Evolutionary conservation across 192 early-diverging fungal genomes (phyloP), one percentile per base, ranked within the genome.

Genomic region (Backusella circina): DNA sequence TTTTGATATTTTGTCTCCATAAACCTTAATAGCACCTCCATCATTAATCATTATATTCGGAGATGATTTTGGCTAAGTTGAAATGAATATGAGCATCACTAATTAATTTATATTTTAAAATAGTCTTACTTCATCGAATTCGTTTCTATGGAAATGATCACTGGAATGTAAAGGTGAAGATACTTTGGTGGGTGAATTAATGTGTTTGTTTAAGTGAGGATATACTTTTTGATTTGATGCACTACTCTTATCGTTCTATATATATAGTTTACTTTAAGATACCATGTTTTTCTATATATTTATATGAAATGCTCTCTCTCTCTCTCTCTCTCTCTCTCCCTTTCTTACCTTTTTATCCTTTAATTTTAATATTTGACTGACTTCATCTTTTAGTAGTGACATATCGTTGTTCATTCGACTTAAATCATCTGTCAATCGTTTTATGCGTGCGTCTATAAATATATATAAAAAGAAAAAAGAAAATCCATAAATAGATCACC

Each of bases 1-100:
- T 16, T 85, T 84, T 21, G 72, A 68, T 64, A 82, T 82, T 37
- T 91, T 90, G 75, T 96, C 93, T 35, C 94, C 93, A 75, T 95
- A 96, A 10, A 98, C 92, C 65, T 94, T 90, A 78, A 97, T 95
- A 9, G 91, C 88, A 28, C 92, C 89, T 79, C 86, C 76, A 73
- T 83, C 82, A 72, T 83, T 79, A 32, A 83, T 79, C 21, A 70
- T 83, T 9, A 83, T 78, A 70, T 70, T 77, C 26, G 80, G 78
- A 64, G 78, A 33, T 38, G n/a, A 65, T 70, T 78, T 78, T 16
- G 64, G 10, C 67, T 69, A 68, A 15, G 36, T 33, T 41, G 23
- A n/a, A n/a, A n/a, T n/a, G n/a, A n/a, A n/a, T n/a, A n/a, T n/a
- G n/a, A n/a, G n/a, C n/a, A n/a, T n/a, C n/a, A n/a, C n/a, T n/a